These are phyloP conservation scores for Lodderomyces parapsilosis DNA, from an alignment of 1,139 yeast genomes.

Conservation along the genomic window DNA sequence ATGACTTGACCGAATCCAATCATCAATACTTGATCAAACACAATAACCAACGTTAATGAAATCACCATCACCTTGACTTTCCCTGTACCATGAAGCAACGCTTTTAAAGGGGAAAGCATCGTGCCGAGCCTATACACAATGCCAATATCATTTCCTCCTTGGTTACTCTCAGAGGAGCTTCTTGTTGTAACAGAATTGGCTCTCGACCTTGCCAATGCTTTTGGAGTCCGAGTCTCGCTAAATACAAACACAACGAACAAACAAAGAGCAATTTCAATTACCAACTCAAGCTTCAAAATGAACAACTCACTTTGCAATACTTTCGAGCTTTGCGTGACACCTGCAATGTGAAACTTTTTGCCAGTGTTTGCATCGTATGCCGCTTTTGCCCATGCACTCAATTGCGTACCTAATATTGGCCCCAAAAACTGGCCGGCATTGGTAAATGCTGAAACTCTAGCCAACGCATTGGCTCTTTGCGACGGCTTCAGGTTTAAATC, in stretches of 20 bases:
- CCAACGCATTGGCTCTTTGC: conserved; percentile 54
- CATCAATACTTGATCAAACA: conserved; percentile 35
- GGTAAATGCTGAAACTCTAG: conserved; percentile 53
- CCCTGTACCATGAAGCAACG: conserved; percentile 12
- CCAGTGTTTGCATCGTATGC: conserved; percentile 2
- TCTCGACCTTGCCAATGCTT: conserved; percentile 48
- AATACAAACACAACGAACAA: conserved; percentile 35
- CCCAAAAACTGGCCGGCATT: conserved; percentile 65
- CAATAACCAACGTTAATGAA: conserved; percentile 37
- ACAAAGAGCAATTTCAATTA: conserved; percentile 21
- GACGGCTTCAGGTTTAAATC: conserved; percentile 57
- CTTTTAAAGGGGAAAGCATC: conserved; percentile 37
- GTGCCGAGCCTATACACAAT: not conserved
- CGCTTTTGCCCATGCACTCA: conserved; percentile 19
- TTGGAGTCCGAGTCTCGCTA: conserved; percentile 57
- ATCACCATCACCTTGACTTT: conserved; percentile 35
- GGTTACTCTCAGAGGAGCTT: no score
- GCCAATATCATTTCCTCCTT: not conserved
- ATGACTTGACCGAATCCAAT: conserved; percentile 36
- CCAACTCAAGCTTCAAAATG: conserved; percentile 31
- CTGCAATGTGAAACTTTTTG: conserved; percentile 1
- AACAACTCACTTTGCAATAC: conserved; percentile 25
- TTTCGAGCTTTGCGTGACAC: conserved; percentile 4
- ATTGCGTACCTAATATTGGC: conserved; percentile 53
- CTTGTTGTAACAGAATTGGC: conserved; percentile 20